Evolutionary conservation across 2,329 filamentous ascomycete genomes (phyloP).

Genomic region (Epichloe gansuensis): DNA sequence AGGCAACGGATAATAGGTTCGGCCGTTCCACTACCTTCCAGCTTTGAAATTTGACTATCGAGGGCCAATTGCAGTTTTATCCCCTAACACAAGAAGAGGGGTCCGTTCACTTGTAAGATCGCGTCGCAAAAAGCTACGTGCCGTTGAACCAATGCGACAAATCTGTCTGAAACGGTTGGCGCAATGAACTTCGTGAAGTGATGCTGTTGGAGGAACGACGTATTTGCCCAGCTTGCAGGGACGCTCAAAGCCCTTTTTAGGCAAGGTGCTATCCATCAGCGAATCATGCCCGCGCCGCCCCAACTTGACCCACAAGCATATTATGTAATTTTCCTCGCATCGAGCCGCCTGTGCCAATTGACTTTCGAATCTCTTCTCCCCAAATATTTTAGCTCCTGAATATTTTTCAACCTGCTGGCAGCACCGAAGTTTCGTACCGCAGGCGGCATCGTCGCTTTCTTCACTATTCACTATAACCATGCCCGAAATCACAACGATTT

Average conservation of each 20-base stretch:
- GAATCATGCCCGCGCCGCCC: background rate
- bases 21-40: background rate
- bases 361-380: no score
- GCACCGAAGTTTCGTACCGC: background rate
- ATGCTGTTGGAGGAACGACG: background rate
- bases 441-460: background rate
- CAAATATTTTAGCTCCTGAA: background rate
- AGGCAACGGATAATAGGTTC: background rate
- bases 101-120: background rate
- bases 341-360: background rate
- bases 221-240: background rate
- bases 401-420: background rate
- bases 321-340: background rate
- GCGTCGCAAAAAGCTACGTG: background rate
- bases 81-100: no score
- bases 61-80: background rate
- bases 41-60: background rate
- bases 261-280: background rate
- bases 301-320: background rate
- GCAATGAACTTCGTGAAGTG: background rate
- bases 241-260: background rate
- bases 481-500: background rate
- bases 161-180: background rate
- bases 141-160: background rate
- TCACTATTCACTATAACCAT: background rate